phyloP scores from a whole-genome alignment of 805 yeast species.

The Naumovozyma baii region DNA sequence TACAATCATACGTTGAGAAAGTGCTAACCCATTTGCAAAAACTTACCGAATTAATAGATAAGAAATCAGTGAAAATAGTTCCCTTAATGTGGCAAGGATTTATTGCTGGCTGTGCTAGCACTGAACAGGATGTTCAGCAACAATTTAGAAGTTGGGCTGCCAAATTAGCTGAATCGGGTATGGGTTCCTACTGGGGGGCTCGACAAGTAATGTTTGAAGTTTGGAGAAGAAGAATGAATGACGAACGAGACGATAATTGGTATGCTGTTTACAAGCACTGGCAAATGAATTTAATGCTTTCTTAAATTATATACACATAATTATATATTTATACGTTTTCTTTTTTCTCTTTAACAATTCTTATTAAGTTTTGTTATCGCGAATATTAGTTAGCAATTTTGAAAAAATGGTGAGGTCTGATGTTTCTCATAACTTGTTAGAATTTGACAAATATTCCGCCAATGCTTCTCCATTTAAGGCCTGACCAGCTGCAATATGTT shows the following conservation, averaged over 20 bases:
- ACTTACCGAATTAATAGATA: constrained; percentile 47
- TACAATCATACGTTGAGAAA: constrained; percentile 53
- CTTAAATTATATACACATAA: constrained; percentile 5
- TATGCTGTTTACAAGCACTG: constrained; percentile 69
- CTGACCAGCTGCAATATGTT: constrained; percentile 11
- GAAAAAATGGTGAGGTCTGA: background rate
- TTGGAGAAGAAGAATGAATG: constrained; percentile 62
- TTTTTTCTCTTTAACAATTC: background rate
- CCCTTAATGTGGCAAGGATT: constrained; percentile 88
- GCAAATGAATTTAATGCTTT: constrained; percentile 75
- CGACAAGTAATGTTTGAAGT: constrained; percentile 78
- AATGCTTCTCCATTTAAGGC: constrained; percentile 3
- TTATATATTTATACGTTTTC: background rate
- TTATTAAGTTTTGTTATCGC: background rate
- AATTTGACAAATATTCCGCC: background rate
- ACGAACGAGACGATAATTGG: constrained; percentile 60
- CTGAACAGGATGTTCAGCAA: constrained; percentile 45
- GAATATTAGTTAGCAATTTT: too few species aligned
- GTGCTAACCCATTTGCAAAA: constrained; percentile 56
- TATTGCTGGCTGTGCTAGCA: constrained; percentile 76
- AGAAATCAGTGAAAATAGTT: constrained; percentile 44
- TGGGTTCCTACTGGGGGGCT: constrained; percentile 81
- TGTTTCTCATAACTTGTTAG: background rate
- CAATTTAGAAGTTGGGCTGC: constrained; percentile 62
- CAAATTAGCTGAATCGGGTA: constrained; percentile 41